A percentile compares a stretch with the other conserved stretches of the same genome.
Evolutionary conservation across 2,329 filamentous ascomycete species (phyloP).

Genomic region (Huntiella omanensis): DNA sequence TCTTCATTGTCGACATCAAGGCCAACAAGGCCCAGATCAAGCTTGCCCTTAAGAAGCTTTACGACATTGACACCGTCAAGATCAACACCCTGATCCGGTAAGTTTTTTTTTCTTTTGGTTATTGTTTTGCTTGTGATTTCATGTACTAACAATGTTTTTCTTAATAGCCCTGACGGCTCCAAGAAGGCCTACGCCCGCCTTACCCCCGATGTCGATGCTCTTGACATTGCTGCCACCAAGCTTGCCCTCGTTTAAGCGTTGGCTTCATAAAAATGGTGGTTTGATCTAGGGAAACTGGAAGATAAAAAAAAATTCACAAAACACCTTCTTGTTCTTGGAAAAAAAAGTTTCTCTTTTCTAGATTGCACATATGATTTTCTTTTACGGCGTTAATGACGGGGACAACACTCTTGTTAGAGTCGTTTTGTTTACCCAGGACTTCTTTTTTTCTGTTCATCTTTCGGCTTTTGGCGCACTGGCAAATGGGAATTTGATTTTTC

Average conservation of each 20-base stretch:
- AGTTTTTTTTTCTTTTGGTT: constrained; percentile 16
- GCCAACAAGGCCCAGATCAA: constrained; percentile 99
- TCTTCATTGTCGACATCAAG: constrained; percentile 94
- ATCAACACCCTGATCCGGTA: constrained; percentile 99
- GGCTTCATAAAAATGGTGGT: constrained; percentile 8
- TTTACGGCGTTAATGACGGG: no score
- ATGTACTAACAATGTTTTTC: constrained; percentile 11
- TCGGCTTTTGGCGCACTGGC: not conserved
- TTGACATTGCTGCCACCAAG: constrained; percentile 99
- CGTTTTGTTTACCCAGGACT: not conserved
- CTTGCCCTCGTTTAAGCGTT: constrained; percentile 71
- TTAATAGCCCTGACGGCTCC: constrained; percentile 64
- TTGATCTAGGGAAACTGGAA: constrained; percentile 7
- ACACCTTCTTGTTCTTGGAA: constrained; percentile 11
- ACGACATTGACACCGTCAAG: constrained; percentile 96
- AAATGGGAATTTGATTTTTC: constrained; percentile 1
- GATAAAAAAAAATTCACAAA: constrained; percentile 10
- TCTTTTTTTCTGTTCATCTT: not conserved
- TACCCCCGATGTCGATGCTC: constrained; percentile 89
- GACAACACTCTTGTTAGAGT: no score
- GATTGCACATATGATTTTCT: not conserved
- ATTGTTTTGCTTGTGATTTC: not conserved
- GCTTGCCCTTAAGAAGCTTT: constrained; percentile 93
- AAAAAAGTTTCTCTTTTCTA: not conserved
- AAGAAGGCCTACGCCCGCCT: constrained; percentile 99